These are phyloP conservation scores for Carallia pectinifolia DNA, from an alignment of 345 rosid genomes.

Conservation along the genomic window DNA sequence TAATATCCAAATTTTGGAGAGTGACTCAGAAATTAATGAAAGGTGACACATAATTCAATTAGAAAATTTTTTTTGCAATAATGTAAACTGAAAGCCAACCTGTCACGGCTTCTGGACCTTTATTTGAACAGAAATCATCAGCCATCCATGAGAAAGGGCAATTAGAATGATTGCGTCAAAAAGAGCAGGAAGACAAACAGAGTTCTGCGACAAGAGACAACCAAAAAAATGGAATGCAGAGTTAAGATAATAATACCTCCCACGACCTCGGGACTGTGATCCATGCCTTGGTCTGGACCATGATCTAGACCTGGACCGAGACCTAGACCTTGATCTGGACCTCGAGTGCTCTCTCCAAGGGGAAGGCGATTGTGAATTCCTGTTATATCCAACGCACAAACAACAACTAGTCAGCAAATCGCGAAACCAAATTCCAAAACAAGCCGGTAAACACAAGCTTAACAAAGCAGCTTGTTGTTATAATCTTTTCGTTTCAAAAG, in stretches of 20 bases:
- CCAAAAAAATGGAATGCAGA: slow-evolving; percentile 7
- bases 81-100: slow-evolving; percentile 39
- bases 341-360: slow-evolving; percentile 57
- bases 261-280: slow-evolving; percentile 70
- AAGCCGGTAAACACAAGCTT: not conserved
- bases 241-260: slow-evolving; percentile 55
- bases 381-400: slow-evolving; percentile 21
- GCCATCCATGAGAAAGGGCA: slow-evolving; percentile 18
- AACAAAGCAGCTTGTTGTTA: too few species aligned
- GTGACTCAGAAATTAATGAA: not conserved
- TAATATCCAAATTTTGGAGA: not conserved
- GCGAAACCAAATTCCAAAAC: not conserved
- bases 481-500: too few species aligned
- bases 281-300: slow-evolving; percentile 64
- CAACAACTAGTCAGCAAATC: not conserved
- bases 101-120: slow-evolving; percentile 80
- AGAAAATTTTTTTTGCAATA: not conserved
- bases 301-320: slow-evolving; percentile 61
- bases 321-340: slow-evolving; percentile 42
- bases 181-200: not conserved
- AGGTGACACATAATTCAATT: not conserved
- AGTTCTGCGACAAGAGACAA: not conserved
- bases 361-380: slow-evolving; percentile 67
- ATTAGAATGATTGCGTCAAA: slow-evolving; percentile 3
- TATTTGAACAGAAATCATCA: slow-evolving; percentile 43